Percentiles rank a stretch among this genome's conserved stretches.
Evolutionary conservation across 768 basidiomycete genomes (phyloP).

Genomic region (Tricholoma terreum): DNA sequence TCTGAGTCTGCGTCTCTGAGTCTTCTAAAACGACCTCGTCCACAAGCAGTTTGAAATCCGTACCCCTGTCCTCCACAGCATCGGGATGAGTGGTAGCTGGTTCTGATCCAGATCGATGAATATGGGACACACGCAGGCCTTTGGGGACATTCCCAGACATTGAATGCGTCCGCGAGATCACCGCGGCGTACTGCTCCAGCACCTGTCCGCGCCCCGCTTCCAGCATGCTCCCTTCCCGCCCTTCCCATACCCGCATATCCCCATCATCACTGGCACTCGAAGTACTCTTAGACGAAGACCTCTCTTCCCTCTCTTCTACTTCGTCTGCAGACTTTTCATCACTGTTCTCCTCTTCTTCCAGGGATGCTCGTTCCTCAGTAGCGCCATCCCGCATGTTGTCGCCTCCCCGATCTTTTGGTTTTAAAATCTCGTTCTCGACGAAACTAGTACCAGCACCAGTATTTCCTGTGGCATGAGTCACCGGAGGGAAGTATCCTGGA

Average conservation of each 20-base stretch:
- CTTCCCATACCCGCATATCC: constrained; percentile 11
- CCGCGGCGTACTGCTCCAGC: background rate
- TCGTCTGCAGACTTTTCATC: background rate
- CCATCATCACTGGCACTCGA: constrained; percentile 4
- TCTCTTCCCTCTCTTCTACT: constrained; percentile 3
- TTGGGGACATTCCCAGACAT: constrained; percentile 16
- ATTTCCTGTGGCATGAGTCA: constrained; percentile 4
- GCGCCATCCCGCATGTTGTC: background rate
- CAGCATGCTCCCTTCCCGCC: constrained; percentile 1
- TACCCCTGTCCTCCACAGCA: background rate
- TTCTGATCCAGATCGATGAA: constrained; percentile 1
- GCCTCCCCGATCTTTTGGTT: constrained; percentile 1
- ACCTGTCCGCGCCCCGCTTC: background rate
- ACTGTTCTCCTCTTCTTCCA: constrained; percentile 1
- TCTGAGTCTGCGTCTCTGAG: background rate
- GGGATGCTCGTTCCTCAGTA: background rate
- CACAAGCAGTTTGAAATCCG: background rate
- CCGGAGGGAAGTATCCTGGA: constrained; percentile 37
- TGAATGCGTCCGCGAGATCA: constrained; percentile 17
- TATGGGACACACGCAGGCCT: background rate
- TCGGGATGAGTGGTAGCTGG: background rate
- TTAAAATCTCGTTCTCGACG: constrained; percentile 37
- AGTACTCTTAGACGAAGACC: constrained; percentile 6
- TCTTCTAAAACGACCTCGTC: background rate
- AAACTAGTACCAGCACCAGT: constrained; percentile 16